Percentiles rank a stretch among this genome's conserved stretches.
Evolutionary conservation across 2,329 filamentous ascomycete species (phyloP).

Genomic region (Aspergillus sp.): DNA sequence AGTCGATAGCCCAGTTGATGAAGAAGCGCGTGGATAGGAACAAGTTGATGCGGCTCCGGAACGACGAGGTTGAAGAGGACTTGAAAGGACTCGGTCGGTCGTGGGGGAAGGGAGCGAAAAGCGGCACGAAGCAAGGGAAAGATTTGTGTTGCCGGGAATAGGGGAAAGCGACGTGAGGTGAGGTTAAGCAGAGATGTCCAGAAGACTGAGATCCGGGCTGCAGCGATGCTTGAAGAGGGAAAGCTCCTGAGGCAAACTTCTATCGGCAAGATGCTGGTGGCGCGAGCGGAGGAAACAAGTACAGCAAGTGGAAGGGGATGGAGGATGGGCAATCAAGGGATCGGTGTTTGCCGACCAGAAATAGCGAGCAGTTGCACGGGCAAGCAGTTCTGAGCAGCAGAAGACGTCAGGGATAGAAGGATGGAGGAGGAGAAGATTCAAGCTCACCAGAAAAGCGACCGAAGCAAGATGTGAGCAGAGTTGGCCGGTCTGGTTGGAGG

Average conservation of each 20-base stretch:
- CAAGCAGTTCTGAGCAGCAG: neutral
- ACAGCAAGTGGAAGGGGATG: slow-evolving; percentile 7
- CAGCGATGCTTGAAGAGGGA: neutral
- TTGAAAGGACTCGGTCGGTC: slow-evolving; percentile 2
- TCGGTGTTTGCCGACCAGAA: slow-evolving; percentile 5
- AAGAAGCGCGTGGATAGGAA: slow-evolving; percentile 18
- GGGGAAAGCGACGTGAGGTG: slow-evolving; percentile 2
- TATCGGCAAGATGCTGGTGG: slow-evolving; percentile 12
- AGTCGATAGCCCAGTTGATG: slow-evolving; percentile 19
- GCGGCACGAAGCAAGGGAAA: slow-evolving; percentile 9
- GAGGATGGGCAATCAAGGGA: slow-evolving; percentile 12
- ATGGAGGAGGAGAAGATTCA: neutral
- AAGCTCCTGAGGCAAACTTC: slow-evolving; percentile 11
- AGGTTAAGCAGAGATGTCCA: slow-evolving; percentile 1
- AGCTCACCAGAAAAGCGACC: slow-evolving; percentile 7
- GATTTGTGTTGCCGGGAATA: slow-evolving; percentile 2
- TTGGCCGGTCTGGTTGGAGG: neutral
- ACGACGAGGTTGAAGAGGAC: slow-evolving; percentile 9
- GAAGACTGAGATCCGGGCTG: neutral
- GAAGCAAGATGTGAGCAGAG: slow-evolving; percentile 1
- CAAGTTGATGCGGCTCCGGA: slow-evolving; percentile 20
- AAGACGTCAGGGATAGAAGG: neutral
- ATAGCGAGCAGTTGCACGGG: neutral
- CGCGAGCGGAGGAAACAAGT: slow-evolving; percentile 10
- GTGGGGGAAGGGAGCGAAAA: slow-evolving; percentile 12